phyloP scores from a whole-genome alignment of 2,329 filamentous ascomycete genomes.

The Ramularia endophylla region DNA sequence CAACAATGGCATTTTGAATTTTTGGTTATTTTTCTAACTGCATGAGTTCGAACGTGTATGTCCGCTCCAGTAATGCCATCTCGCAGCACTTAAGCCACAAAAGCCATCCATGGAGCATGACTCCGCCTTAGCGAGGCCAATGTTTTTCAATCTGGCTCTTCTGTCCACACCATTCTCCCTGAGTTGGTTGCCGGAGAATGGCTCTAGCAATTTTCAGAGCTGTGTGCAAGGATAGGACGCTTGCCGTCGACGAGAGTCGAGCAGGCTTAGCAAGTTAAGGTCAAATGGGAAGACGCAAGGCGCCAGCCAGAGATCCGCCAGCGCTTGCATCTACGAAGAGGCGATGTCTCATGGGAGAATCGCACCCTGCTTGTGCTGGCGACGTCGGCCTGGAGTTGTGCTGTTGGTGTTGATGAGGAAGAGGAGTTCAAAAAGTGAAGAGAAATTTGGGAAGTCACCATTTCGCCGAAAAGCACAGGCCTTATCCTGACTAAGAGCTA shows the following conservation, averaged over 20 bases:
- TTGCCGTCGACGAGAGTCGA: background rate
- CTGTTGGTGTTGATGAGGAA: no score
- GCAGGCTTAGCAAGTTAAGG: background rate
- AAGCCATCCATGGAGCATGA: constrained; percentile 16
- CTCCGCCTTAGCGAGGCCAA: constrained; percentile 13
- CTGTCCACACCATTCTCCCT: constrained; percentile 27
- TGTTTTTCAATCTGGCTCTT: constrained; percentile 23
- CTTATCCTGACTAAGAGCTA: no score
- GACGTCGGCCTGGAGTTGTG: no score
- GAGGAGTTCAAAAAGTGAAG: background rate
- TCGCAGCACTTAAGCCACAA: constrained; percentile 16
- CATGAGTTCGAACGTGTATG: background rate
- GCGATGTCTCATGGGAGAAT: background rate
- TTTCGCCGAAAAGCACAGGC: no score
- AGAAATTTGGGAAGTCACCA: constrained; percentile 1
- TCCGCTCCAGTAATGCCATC: constrained; percentile 8
- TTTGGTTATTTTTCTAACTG: background rate
- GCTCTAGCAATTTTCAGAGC: constrained; percentile 25
- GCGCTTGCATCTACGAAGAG: background rate
- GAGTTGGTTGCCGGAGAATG: constrained; percentile 17
- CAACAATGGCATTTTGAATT: no score
- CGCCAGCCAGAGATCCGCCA: background rate
- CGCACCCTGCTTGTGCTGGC: background rate
- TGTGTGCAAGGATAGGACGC: background rate
- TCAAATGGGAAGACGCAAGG: background rate